Evolutionary conservation across 176 grass and related monocot species (phyloP), one percentile per base, ranked within the genome.

Genomic region (Thinopyrum elongatum): DNA sequence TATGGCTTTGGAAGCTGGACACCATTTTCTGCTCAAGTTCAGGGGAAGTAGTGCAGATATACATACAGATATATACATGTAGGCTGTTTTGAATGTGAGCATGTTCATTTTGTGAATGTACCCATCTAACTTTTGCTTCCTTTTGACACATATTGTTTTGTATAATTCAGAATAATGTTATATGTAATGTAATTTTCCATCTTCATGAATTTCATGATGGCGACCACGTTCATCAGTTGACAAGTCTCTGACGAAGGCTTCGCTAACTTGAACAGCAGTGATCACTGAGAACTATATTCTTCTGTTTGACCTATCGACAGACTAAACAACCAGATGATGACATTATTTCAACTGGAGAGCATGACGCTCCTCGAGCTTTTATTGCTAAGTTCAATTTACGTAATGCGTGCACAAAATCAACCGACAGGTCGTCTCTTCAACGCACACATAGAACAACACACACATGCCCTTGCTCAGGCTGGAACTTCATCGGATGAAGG

Each of bases 401-500:
- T 16, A 16, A 44, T 41, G 21, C 8, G 28, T 17, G 21, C 21
- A 23, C n/a, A 9, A 70, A 15, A 66, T 29, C 36, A 81, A 31
- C 16, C 23, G 3, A 14, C 1, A 0, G 4, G 14, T 62, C 22
- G 19, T 27, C 31, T 44, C 25, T 21, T 4, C n/a, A 10, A 53
- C 49, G 1, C 17, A 23, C 33, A 17, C 8, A 82, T 60, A 68
- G 1, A 33, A 42, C n/a, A 70, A 36, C 15, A 2, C 7, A 63
- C 15, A 72, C 78, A 35, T 19, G 29, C 46, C 63, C 70, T 55
- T 41, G 30, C 63, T 95, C 67, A 95, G 63, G 86, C 85, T 41
- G 91, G 84, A 62, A 58, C 91, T 81, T 91, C 88, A 77, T 76
- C 70, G 62, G 65, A 72, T 65, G 84, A 95, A 92, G 90, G 80